Base-by-base conservation (phyloP, 2,329 filamentous ascomycete genomes). In the Verticillium nubilum region DNA sequence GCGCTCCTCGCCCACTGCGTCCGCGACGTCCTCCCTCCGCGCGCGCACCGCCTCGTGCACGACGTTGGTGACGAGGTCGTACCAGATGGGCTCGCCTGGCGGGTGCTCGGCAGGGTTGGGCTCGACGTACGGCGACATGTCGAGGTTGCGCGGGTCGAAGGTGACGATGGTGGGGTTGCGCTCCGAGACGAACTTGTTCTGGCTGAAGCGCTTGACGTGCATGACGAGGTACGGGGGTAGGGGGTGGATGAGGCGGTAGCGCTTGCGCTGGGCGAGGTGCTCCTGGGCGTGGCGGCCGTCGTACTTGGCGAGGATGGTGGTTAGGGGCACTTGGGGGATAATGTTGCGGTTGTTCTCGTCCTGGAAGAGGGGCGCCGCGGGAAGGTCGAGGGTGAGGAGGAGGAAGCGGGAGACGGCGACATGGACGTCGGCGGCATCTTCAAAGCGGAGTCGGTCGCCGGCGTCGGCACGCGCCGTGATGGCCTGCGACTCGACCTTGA, bases 131-230 rank as follows among this genome's bases (percentile, higher is more conserved):
- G 93, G 92, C 5, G 87, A 83, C 80, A 97, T 88, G 72, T 99
- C 92, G 9, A 99, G 85, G 50, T 88, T 70, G 62, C 88, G 84
- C 4, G 91, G 89, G 64, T 94, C 91, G 74, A 98, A 99, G 0
- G 94, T 98, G 64, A 99, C 95, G 69, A 99, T 99, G 10, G 95
- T 99, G 1, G 94, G 95, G 73, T 99, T 99, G 56, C 95, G 90
- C 76, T 98, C 94, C 2, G 89, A 86, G 23, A 99, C 91, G 70
- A 99, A 99, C 73, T 97, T 97, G 80, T 99, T 99, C 65, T 90
- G 88, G 66, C 88, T 91, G 81, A 99, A 99, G 67, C 95, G 92
- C 78, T 98, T 98, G 78, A 98, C 88, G 78, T 99, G 94, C 77
- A 99, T 92, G 58, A 95, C 80, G 19, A 99, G 85, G 71, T 89